Evolutionary conservation across 352 stramenopile species (phyloP), one percentile per base, ranked within the genome.

Genomic region (Thraustochytrium sp.): DNA sequence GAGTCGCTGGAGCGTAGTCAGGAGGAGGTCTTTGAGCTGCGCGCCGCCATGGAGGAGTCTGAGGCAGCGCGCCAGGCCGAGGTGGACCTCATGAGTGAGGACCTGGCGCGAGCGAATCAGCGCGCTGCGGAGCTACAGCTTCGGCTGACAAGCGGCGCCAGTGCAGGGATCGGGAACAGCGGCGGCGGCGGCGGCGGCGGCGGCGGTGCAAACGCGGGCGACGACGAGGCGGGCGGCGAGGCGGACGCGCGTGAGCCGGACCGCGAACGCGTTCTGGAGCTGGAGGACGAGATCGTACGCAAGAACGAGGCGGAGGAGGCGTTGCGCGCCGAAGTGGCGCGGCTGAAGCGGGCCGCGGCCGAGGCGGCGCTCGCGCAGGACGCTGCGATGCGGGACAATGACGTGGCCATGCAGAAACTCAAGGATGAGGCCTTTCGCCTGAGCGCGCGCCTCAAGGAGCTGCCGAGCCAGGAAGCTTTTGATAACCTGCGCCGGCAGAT

Each of bases 91-190:
- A 89, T 98, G 61, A 92, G 96, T 76, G 93, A 96, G 3, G 92
- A 98, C 75, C 85, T 98, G 3, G 95, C 95, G 84, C 89, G 88
- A 64, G 91, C 88, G 86, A 98, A 95, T 87, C 90, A 93, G 77
- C 90, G 88, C 2, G 90, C 86, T 0, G 90, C 89, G 0, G 83
- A 92, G 31, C 88, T 91, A 2, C 88, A 92, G 73, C 91, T 85
- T n/a, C n/a, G n/a, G n/a, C n/a, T n/a, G n/a, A n/a, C 73, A 84
- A 88, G 18, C 85, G 94, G 13, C 31, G 40, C n/a, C 21, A 48
- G 38, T 3, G 3, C 31, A 16, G 34, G 40, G 18, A 9, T 61
- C 56, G 13, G n/a, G n/a, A n/a, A n/a, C n/a, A n/a, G n/a, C n/a
- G n/a, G n/a, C n/a, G n/a, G n/a, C n/a, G n/a, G n/a, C n/a, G n/a